Evolutionary conservation across 2,329 filamentous ascomycete species (phyloP).

Genomic region (Pseudocercospora pini-densiflorae): DNA sequence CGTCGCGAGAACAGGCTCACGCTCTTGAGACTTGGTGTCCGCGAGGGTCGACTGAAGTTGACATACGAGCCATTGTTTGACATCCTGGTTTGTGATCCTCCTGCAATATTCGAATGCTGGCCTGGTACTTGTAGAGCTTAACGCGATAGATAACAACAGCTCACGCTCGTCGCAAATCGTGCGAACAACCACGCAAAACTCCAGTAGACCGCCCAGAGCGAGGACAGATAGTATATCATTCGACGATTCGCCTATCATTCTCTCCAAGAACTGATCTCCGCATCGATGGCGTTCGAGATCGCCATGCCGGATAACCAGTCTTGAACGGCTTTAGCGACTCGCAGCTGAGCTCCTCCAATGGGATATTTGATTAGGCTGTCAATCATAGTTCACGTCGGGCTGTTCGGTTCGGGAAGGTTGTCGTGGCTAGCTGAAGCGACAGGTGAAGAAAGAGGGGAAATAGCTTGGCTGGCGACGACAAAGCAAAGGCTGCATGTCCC

Average conservation of each 20-base stretch:
- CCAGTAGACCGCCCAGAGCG: too few species aligned
- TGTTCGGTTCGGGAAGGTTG: background rate
- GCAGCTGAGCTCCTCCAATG: background rate
- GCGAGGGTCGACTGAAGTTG: conserved; percentile 29
- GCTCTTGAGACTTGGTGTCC: conserved; percentile 22
- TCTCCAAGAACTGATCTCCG: background rate
- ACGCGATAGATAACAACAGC: background rate
- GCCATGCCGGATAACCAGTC: conserved; percentile 1
- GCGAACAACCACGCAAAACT: background rate
- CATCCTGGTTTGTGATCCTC: background rate
- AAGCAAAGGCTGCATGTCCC: too few species aligned
- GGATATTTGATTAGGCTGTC: background rate
- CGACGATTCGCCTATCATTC: background rate
- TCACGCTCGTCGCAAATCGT: background rate
- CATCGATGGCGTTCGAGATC: conserved; percentile 9
- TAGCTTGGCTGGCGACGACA: too few species aligned
- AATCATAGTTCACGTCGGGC: background rate
- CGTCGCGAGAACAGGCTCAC: conserved; percentile 15
- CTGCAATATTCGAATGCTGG: background rate
- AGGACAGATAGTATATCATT: background rate
- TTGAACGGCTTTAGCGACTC: background rate
- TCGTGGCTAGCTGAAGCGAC: background rate
- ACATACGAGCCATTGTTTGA: conserved; percentile 13
- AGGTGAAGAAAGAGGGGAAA: background rate
- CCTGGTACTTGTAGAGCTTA: background rate